Base-by-base conservation (phyloP, 192 early-diverging fungal species). In the Linderina pennispora region DNA sequence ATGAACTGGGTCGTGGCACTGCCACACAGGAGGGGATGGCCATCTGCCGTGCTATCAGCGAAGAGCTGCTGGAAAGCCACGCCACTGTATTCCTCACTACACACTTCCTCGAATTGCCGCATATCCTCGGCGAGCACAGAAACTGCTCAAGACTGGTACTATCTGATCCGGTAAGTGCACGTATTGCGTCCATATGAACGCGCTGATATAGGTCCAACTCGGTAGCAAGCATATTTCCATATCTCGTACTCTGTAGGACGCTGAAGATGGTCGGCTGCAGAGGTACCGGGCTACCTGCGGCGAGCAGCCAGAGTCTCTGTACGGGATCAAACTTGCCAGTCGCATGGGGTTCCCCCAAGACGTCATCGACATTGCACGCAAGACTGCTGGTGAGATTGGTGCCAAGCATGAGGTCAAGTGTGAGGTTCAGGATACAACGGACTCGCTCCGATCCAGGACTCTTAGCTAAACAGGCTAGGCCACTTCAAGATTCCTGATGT, bases 1-100 rank as follows among this genome's bases (percentile, higher is more conserved):
- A 97, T 59, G 94, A 97, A 71, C 79, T 97, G 16, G 94, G 92
- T 10, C 54, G 92, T 28, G 66, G 71, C 31, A 74, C 63, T 8
- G 36, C 59, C 2, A 45, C 61, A 0, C 18, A 11, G 2, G 90
- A 92, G 45, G 90, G 87, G 1, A 60, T 78, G 16, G 82, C 77
- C 1, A 77, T 92, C 11, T 74, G 87, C 16, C 78, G 78, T 50
- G 87, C 87, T 1, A 73, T 92, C 0, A 80, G 77, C 33, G 87
- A 90, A 40, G 71, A 84, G 40, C 53, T 92, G 18, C 44, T 88
- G 5, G 52, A 72, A 5, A 58, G 48, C 4, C 46, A 77, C 43
- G 71, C 84, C 0, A 72, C 85, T 9, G 75, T 81, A 1, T 86
- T 87, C 46, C 75, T 91, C 50, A 84, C 83, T 5, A 89, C 89